Conservation (phyloP, 2,329 filamentous ascomycete genomes). For the Botrytis fabae region DNA sequence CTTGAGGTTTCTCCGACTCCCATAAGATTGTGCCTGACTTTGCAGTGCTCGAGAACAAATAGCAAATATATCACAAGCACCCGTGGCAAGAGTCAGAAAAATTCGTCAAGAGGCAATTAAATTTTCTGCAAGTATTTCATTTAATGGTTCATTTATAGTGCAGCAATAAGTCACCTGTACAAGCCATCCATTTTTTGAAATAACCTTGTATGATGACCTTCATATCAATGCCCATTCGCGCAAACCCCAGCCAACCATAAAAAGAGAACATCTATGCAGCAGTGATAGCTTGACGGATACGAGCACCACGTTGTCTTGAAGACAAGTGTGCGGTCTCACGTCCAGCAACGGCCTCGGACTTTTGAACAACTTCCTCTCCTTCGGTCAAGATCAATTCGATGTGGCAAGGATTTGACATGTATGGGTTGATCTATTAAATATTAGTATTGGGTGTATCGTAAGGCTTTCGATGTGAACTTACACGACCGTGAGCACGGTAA, state of each 20-base stretch:
- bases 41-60: background rate
- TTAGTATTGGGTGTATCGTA: background rate
- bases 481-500: slow-evolving; percentile 99
- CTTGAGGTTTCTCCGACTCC: background rate
- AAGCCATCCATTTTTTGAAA: slow-evolving; percentile 34
- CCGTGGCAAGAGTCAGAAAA: background rate
- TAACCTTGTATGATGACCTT: slow-evolving; percentile 30
- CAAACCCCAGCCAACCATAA: slow-evolving; percentile 34
- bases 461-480: slow-evolving; percentile 57
- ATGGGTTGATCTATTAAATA: slow-evolving; percentile 85
- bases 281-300: slow-evolving; percentile 63
- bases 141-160: slow-evolving; percentile 24
- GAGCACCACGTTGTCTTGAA: slow-evolving; percentile 87
- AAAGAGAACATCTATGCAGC: slow-evolving; percentile 54
- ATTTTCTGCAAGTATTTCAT: slow-evolving; percentile 21
- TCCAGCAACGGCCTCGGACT: slow-evolving; percentile 69
- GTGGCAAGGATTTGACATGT: slow-evolving; percentile 99
- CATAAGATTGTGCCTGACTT: background rate
- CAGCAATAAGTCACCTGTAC: slow-evolving; percentile 38
- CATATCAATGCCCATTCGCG: slow-evolving; percentile 32
- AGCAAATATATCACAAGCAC: background rate
- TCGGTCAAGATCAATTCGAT: slow-evolving; percentile 99
- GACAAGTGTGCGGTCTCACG: slow-evolving; percentile 65
- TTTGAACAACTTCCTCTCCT: slow-evolving; percentile 92
- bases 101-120: slow-evolving; percentile 10